A percentile compares a stretch with the other conserved stretches of the same genome.
phyloP scores from a whole-genome alignment of 129 eudicot genomes.

The Ambrosia trifida region DNA sequence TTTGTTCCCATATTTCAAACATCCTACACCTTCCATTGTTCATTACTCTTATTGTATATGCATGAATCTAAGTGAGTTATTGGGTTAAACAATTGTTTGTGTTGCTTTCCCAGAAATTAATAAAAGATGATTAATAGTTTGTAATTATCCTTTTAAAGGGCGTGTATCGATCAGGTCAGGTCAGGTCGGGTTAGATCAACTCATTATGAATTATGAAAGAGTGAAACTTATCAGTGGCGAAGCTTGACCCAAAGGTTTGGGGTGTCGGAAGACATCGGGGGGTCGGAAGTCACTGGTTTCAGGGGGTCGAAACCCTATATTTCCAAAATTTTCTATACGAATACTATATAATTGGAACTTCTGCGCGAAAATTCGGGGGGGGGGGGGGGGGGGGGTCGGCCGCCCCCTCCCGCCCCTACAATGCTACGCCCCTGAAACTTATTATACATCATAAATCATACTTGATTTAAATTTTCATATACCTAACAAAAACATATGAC shows the following conservation, averaged over 20 bases:
- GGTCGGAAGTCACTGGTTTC: too few species aligned
- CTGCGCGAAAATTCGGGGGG: too few species aligned
- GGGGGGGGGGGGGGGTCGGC: too few species aligned
- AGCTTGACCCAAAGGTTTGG: too few species aligned
- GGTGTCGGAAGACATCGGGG: too few species aligned
- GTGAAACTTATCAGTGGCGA: background rate
- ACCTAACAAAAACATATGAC: background rate
- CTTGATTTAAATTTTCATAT: background rate
- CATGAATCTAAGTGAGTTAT: background rate
- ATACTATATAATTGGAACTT: too few species aligned
- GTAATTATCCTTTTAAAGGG: too few species aligned
- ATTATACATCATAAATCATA: background rate
- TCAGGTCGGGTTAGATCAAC: background rate
- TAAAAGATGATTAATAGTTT: too few species aligned
- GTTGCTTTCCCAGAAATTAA: background rate
- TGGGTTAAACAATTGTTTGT: background rate
- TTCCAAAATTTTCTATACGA: too few species aligned
- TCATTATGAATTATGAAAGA: background rate
- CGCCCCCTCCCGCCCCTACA: too few species aligned
- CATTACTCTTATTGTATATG: slow-evolving; percentile 10
- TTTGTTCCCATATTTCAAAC: slow-evolving; percentile 35
- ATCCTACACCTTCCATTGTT: slow-evolving; percentile 27
- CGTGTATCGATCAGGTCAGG: background rate
- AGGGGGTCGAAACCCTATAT: too few species aligned
- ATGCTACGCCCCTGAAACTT: too few species aligned